Conservation (phyloP, 164 flowering plant species). For the Warburgia ugandensis region DNA sequence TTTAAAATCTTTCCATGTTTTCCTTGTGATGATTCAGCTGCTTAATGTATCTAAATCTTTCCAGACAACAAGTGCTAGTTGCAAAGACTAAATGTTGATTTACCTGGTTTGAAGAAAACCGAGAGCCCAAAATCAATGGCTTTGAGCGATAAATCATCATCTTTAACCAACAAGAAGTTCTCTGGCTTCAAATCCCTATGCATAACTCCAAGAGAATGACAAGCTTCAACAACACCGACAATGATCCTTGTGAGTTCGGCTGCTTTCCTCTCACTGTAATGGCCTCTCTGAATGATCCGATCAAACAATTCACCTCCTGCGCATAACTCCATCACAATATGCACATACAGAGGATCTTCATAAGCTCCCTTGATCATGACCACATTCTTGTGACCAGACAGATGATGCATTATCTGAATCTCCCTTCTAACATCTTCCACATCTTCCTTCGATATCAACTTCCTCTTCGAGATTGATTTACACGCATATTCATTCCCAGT, state of each 20-base stretch:
- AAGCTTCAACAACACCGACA: slow-evolving; percentile 52
- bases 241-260: slow-evolving; percentile 45
- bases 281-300: slow-evolving; percentile 51
- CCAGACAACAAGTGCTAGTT: too few relatives aligned
- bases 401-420: slow-evolving; percentile 62
- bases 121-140: slow-evolving; percentile 57
- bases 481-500: slow-evolving; percentile 44
- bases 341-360: slow-evolving; percentile 44
- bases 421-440: slow-evolving; percentile 57
- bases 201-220: slow-evolving; percentile 60
- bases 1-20: not conserved
- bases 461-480: slow-evolving; percentile 50
- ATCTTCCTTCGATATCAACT: slow-evolving; percentile 40
- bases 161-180: slow-evolving; percentile 51
- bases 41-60: too few relatives aligned
- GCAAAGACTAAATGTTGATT: not conserved
- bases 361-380: slow-evolving; percentile 50
- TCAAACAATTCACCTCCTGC: slow-evolving; percentile 60
- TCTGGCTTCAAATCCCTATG: slow-evolving; percentile 59
- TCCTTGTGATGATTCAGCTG: too few relatives aligned
- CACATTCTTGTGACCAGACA: slow-evolving; percentile 47
- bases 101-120: slow-evolving; percentile 56
- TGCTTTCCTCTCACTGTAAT: slow-evolving; percentile 49
- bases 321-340: slow-evolving; percentile 51
- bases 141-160: slow-evolving; percentile 46